Percentiles rank a stretch among this genome's conserved stretches.
These are phyloP conservation scores for Russula sp. DNA, from an alignment of 768 basidiomycete genomes.

Conservation along the genomic window DNA sequence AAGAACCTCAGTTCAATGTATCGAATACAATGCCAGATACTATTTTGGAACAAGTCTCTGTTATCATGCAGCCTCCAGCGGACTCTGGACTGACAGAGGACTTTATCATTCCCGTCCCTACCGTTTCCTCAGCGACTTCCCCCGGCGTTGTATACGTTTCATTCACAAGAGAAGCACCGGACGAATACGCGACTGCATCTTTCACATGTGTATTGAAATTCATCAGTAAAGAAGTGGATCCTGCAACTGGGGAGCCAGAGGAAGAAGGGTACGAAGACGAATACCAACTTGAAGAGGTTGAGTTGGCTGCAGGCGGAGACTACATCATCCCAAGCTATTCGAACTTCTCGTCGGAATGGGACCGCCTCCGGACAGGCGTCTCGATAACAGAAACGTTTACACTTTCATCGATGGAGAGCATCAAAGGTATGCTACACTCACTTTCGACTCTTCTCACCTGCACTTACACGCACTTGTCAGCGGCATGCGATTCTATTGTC, in stretches of 20 bases:
- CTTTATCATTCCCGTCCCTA: conserved; percentile 82
- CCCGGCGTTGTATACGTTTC: conserved; percentile 90
- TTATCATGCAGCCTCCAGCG: conserved; percentile 80
- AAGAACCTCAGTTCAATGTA: conserved; percentile 73
- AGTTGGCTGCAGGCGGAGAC: conserved; percentile 79
- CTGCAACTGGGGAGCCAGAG: conserved; percentile 90
- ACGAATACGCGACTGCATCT: conserved; percentile 70
- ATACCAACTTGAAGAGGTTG: conserved; percentile 94
- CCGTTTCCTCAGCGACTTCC: conserved; percentile 59
- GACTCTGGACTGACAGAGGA: conserved; percentile 81
- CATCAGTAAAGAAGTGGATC: conserved; percentile 95
- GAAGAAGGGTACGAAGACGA: conserved; percentile 99
- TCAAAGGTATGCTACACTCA: conserved; percentile 62
- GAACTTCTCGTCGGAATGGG: conserved; percentile 93
- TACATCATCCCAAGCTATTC: conserved; percentile 95
- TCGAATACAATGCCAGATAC: conserved; percentile 96
- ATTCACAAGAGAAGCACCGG: conserved; percentile 76
- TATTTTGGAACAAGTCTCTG: conserved; percentile 87
- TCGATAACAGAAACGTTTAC: conserved; percentile 89
- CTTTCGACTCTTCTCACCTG: conserved; percentile 12
- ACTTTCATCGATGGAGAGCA: conserved; percentile 82
- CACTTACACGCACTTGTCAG: conserved; percentile 35
- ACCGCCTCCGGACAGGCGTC: conserved; percentile 71
- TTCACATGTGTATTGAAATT: conserved; percentile 93
- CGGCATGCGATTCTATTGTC: conserved; percentile 92